phyloP scores from a whole-genome alignment of 805 yeast species.

The Metschnikowia hibisci region DNA sequence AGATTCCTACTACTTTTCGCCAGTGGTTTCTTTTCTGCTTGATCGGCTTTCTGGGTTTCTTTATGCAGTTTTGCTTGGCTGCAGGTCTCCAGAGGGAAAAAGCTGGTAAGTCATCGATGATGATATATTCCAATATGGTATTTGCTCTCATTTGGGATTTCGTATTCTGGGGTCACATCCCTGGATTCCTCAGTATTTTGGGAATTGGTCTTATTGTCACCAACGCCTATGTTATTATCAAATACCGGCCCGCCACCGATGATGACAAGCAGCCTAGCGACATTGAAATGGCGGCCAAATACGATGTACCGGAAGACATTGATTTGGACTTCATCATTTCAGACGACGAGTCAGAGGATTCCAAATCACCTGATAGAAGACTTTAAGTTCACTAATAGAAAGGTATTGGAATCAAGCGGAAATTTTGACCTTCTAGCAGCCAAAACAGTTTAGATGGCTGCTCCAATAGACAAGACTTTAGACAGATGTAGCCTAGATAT shows the following conservation, averaged over 20 bases:
- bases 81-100: constrained; percentile 78
- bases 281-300: constrained; percentile 12
- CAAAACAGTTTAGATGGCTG: too few relatives aligned
- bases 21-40: constrained; percentile 64
- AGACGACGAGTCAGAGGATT: constrained; percentile 14
- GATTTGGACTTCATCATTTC: constrained; percentile 17
- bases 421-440: too few relatives aligned
- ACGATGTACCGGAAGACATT: constrained; percentile 15
- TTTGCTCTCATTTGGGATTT: constrained; percentile 78
- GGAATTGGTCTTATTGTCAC: constrained; percentile 69
- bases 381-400: background rate
- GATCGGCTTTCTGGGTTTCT: constrained; percentile 75
- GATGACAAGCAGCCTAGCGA: constrained; percentile 1
- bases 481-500: background rate
- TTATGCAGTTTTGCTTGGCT: constrained; percentile 75
- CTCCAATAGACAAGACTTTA: too few relatives aligned
- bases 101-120: constrained; percentile 72
- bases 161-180: constrained; percentile 66
- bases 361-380: background rate
- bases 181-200: constrained; percentile 60
- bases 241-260: constrained; percentile 38
- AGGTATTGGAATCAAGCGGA: too few relatives aligned
- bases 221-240: constrained; percentile 59
- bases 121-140: constrained; percentile 72
- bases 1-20: constrained; percentile 51